Evolutionary conservation across 225 moss, liverwort and hornwort species (phyloP), one percentile per base, ranked within the genome.

Genomic region (Rhytidiadelphus loreus): DNA sequence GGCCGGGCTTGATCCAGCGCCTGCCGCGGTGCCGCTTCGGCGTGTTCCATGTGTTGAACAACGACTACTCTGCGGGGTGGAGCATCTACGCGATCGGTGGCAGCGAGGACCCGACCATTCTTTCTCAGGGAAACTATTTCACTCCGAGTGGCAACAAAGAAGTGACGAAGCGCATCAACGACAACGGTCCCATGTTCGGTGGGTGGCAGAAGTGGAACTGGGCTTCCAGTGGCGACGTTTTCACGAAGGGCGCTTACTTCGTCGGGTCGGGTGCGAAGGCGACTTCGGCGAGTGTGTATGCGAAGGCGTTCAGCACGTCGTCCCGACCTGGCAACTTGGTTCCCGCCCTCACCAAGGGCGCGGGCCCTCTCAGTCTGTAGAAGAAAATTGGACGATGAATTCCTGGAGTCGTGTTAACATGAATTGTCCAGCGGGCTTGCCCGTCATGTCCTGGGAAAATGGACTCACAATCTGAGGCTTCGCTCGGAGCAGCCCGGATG

Each of bases 131-230:
- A 76, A 94, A 94, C 82, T 50, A 88, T 12, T 94, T 92, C 88
- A 72, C 53, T 26, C 87, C 92, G 10, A 77, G 90, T n/a, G 87
- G 81, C 21, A 80, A 33, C 37, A 86, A 73, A 39, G 88, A 90
- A 80, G 88, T 90, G 64, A 92, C 90, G 43, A 93, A 93, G 86
- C 93, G 84, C 53, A 91, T 93, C 88, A 58, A 93, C 65, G 91
- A 93, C 88, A 18, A 61, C 43, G 92, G 92, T 4, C 90, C 88
- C 8, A 62, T 26, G 64, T 92, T 85, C 28, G 91, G 88, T 0
- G 93, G 91, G 2, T 94, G 94, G 94, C 77, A 87, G 82, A 89
- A 23, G 12, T 93, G 93, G 93, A 89, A 93, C 77, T 93, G 93
- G 93, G 92, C 58, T 50, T 93, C 93, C 2, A 83, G 82, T 52